phyloP scores from a whole-genome alignment of 192 early-diverging fungal genomes.

The Entrophospora sp. region DNA sequence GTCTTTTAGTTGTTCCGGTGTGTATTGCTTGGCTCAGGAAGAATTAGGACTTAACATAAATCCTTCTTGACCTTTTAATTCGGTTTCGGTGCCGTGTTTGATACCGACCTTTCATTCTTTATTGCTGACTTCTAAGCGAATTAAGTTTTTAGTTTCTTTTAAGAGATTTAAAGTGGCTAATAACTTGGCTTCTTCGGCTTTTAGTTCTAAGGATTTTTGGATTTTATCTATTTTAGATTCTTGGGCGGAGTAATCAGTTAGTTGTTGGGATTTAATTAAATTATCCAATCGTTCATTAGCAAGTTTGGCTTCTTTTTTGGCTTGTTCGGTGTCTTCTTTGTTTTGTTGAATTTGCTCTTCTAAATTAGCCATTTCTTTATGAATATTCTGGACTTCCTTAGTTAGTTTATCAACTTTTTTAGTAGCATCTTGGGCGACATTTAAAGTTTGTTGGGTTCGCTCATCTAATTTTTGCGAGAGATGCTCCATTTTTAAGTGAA shows the following conservation, averaged over 20 bases:
- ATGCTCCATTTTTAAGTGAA: slow-evolving; percentile 1
- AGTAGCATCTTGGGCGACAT: not conserved
- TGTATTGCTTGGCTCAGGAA: not conserved
- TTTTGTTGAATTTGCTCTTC: slow-evolving; percentile 7
- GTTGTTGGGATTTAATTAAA: not conserved
- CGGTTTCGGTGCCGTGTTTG: not conserved
- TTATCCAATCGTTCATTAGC: slow-evolving; percentile 3
- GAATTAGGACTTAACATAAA: not conserved
- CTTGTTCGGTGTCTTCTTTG: slow-evolving; percentile 4
- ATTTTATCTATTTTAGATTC: slow-evolving; percentile 7
- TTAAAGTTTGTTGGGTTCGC: not conserved
- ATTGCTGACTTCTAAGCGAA: not conserved
- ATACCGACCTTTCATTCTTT: not conserved
- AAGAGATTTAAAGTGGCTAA: not conserved
- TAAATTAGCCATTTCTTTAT: not conserved
- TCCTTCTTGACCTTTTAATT: not conserved
- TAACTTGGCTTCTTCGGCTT: slow-evolving; percentile 11
- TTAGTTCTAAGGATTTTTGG: not conserved
- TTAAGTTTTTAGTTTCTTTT: not conserved
- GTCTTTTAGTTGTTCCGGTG: not conserved
- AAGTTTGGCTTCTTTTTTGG: not conserved
- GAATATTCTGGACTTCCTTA: not conserved
- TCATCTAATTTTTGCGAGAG: not conserved
- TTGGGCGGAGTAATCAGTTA: not conserved
- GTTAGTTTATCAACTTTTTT: slow-evolving; percentile 4